Evolutionary conservation across 768 basidiomycete species (phyloP).

Genomic region (Leccinellum luteum): DNA sequence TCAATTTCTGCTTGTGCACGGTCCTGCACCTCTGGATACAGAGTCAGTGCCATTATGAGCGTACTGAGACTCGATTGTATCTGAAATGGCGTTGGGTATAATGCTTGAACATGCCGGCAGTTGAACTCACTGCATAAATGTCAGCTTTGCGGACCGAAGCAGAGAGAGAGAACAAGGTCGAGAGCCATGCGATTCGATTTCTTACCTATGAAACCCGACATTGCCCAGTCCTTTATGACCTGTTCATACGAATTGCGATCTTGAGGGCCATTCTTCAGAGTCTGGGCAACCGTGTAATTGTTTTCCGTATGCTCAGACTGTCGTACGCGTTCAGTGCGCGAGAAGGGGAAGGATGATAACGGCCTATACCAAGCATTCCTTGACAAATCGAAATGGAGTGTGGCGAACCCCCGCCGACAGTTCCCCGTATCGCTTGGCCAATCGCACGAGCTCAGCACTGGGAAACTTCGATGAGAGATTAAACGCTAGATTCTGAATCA

Average conservation of each 20-base stretch:
- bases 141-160: slow-evolving; percentile 9
- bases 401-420: slow-evolving; percentile 13
- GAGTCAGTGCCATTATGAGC: slow-evolving; percentile 19
- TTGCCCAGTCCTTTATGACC: slow-evolving; percentile 16
- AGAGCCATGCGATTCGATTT: background rate
- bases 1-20: slow-evolving; percentile 20
- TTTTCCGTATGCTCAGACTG: slow-evolving; percentile 22
- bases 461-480: slow-evolving; percentile 21
- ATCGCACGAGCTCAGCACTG: slow-evolving; percentile 8
- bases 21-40: slow-evolving; percentile 23
- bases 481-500: slow-evolving; percentile 10
- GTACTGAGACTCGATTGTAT: slow-evolving; percentile 11
- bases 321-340: background rate
- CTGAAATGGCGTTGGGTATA: slow-evolving; percentile 7
- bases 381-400: slow-evolving; percentile 24
- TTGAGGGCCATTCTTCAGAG: slow-evolving; percentile 5
- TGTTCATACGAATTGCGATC: slow-evolving; percentile 15
- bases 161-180: background rate
- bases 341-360: background rate
- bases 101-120: background rate
- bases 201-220: slow-evolving; percentile 23
- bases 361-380: slow-evolving; percentile 16
- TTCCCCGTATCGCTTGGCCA: slow-evolving; percentile 9
- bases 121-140: slow-evolving; percentile 11
- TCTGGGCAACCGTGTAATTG: slow-evolving; percentile 23